Base-by-base conservation (phyloP, 768 basidiomycete genomes). In the Trametes coccinea region DNA sequence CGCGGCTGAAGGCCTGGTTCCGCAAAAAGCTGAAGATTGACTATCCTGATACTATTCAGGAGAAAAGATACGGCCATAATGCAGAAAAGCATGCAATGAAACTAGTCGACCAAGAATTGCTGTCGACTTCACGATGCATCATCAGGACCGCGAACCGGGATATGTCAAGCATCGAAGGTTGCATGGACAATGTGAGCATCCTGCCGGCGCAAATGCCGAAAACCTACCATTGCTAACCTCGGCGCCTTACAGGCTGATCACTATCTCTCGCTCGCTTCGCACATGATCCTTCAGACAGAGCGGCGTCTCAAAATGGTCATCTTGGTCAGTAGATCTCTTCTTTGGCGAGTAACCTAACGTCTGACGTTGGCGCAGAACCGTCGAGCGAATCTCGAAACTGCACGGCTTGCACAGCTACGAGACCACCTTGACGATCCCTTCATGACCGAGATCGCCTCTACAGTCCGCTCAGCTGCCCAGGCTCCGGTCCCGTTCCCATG, bases 1-100 rank as follows among this genome's bases (percentile, higher is more conserved):
- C 81, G 48, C 83, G 78, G 63, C 69, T 89, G 47, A 87, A 83
- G 65, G 78, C 82, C 4, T 89, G 88, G 88, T 73, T 86, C 67
- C 84, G 80, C 73, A 83, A 82, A 63, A 87, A 87, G 62, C 76
- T 88, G 31, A 65, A 74, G 7, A 60, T 56, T 46, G 59, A 58
- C 53, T 43, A 47, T 17, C 56, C 39, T 31, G 64, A 65, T 11
- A 45, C 53, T 34, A 37, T 34, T 41, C 65, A 61, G 41, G 30
- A 51, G 17, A 66, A 33, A 46, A 31, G 27, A 2, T 2, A 7
- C 16, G 34, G n/a, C 16, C 10, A 13, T 6, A 40, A 34, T 46
- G 8, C 17, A 2, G 49, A 30, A 39, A 39, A 30, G 9, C 9
- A 14, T 2, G 30, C 57, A 10, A 39, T 31, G 9, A 22, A 17